Percentiles rank a stretch among this genome's conserved stretches.
Evolutionary conservation across 345 rosid species (phyloP).

Genomic region (Euphorbia peplus): DNA sequence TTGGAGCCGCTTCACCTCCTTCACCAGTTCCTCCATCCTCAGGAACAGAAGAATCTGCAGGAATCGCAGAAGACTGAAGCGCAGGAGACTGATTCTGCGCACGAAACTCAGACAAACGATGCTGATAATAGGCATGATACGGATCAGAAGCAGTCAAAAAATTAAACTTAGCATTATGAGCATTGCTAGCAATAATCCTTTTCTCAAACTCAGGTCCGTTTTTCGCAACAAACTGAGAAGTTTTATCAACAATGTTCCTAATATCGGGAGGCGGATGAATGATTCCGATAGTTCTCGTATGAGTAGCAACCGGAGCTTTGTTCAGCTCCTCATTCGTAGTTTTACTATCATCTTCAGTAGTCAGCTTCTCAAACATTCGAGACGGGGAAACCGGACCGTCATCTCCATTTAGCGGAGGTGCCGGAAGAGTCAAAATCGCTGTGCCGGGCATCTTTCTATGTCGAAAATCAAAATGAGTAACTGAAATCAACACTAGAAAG

Average conservation of each 20-base stretch:
- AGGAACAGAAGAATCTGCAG: constrained; percentile 35
- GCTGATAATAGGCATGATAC: constrained; percentile 75
- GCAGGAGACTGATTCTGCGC: constrained; percentile 52
- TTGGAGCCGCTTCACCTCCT: constrained; percentile 19
- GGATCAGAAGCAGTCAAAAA: constrained; percentile 66
- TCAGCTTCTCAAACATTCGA: constrained; percentile 45
- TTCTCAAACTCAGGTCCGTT: constrained; percentile 81
- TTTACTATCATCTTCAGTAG: constrained; percentile 29
- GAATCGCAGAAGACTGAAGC: constrained; percentile 29
- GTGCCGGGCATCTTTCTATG: constrained; percentile 43
- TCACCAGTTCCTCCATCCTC: constrained; percentile 36
- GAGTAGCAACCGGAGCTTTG: constrained; percentile 57
- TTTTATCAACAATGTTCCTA: constrained; percentile 73
- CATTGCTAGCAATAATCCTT: constrained; percentile 62
- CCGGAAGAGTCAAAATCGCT: constrained; percentile 68
- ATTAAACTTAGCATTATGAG: constrained; percentile 66
- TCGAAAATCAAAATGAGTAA: background rate
- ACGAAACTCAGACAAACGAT: constrained; percentile 62
- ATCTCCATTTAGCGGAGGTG: constrained; percentile 68
- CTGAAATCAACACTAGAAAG: background rate
- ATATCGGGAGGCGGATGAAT: constrained; percentile 87
- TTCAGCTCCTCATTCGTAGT: constrained; percentile 40
- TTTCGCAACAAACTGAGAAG: constrained; percentile 69
- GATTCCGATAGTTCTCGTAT: constrained; percentile 73
- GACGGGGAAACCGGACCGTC: constrained; percentile 59